Evolutionary conservation across 176 grass and related monocot genomes (phyloP), one percentile per base, ranked within the genome.

Genomic region (Carex cristatella): DNA sequence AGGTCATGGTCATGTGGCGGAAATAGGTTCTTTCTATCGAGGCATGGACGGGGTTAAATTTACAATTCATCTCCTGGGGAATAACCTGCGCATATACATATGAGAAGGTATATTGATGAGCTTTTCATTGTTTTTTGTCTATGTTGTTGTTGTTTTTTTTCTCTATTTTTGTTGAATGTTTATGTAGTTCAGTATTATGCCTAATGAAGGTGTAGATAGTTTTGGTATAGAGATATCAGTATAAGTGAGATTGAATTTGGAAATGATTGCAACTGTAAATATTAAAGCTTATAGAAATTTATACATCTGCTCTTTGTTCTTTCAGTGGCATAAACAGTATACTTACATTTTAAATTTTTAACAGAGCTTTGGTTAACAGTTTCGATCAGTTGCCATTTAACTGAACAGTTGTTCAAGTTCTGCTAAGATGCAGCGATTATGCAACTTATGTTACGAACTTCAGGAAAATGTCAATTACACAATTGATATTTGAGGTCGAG

Each of bases 251-350:
- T 53, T 35, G 70, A 54, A 65, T 31, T 58, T 67, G 49, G 40
- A 86, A 86, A 28, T 63, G 35, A 46, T 69, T 7, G 5, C 40
- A 86, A 86, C 65, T 86, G 85, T 86, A 80, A 81, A 81, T 86
- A 81, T 12, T 80, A 42, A 86, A 5, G 31, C 75, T 68, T 46
- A 37, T 67, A 38, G 15, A 86, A 61, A 19, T 57, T 58, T 71
- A 57, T 74, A 57, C 53, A 8, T 78, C 0, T 33, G 11, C 13
- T 33, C 30, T 33, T 35, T 57, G 12, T 78, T 78, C 23, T 57
- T 16, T 15, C 13, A 33, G 8, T 56, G 51, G 13, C 56, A 78
- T 57, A 16, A 16, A 57, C 33, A 57, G 51, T 57, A 78, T 35
- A 32, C 16, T 56, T 16, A 57, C 12, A 32, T 51, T 51, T 7